phyloP scores from a whole-genome alignment of 768 basidiomycete species.

The Phaeotremella fagi region DNA sequence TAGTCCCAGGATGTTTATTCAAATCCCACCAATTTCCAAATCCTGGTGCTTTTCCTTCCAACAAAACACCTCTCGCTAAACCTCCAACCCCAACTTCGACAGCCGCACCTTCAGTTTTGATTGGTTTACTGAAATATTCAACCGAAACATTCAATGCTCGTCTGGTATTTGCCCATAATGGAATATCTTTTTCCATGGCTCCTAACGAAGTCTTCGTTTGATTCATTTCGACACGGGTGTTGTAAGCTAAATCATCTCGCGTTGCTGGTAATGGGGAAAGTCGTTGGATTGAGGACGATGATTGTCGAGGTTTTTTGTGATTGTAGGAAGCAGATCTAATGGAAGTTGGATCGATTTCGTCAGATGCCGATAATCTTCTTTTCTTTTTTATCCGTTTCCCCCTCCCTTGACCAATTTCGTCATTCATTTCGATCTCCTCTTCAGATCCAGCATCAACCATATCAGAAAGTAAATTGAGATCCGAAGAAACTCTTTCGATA shows the following conservation, averaged over 20 bases:
- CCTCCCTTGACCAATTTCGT: neutral
- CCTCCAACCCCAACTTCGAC: slow-evolving; percentile 38
- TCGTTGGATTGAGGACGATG: neutral
- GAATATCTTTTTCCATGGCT: slow-evolving; percentile 17
- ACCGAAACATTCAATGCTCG: slow-evolving; percentile 20
- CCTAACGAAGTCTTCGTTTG: slow-evolving; percentile 11
- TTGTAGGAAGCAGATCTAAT: slow-evolving; percentile 8
- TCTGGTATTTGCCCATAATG: slow-evolving; percentile 39
- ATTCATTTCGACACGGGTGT: slow-evolving; percentile 22
- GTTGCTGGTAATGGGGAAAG: neutral
- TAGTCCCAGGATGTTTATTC: slow-evolving; percentile 22
- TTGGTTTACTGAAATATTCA: slow-evolving; percentile 37
- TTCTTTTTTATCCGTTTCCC: slow-evolving; percentile 25
- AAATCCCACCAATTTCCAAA: slow-evolving; percentile 31
- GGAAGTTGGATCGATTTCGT: slow-evolving; percentile 13
- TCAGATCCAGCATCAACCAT: neutral
- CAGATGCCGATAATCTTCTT: slow-evolving; percentile 16
- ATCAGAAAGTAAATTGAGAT: neutral
- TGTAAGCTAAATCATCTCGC: slow-evolving; percentile 19
- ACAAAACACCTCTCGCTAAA: slow-evolving; percentile 37
- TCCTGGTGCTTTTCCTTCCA: slow-evolving; percentile 30
- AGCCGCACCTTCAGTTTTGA: slow-evolving; percentile 28
- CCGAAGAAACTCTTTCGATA: neutral
- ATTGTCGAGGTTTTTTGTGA: slow-evolving; percentile 5
- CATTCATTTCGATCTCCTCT: neutral